phyloP scores from a whole-genome alignment of 2,329 filamentous ascomycete genomes.

The Dactylellina leptospora region DNA sequence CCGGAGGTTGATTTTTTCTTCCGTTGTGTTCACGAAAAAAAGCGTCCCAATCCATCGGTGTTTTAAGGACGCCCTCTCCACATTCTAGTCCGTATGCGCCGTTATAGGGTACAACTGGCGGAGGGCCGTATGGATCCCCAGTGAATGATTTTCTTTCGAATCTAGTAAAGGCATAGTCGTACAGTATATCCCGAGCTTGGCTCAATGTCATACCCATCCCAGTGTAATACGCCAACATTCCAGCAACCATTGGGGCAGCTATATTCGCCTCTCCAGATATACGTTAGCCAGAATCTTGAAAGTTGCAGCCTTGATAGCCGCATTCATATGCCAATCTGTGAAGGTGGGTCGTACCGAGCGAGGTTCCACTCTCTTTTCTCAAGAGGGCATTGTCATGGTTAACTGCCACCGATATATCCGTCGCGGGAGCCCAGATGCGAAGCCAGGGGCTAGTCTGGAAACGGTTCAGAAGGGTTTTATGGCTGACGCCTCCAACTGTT shows the following conservation, averaged over 20 bases:
- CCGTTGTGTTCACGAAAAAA: neutral
- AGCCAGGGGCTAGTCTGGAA: slow-evolving; percentile 1
- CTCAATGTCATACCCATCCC: slow-evolving; percentile 27
- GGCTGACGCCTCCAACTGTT: slow-evolving; percentile 1
- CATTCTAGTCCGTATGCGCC: slow-evolving; percentile 10
- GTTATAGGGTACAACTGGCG: slow-evolving; percentile 16
- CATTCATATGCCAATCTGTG: neutral
- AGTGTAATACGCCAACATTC: slow-evolving; percentile 27
- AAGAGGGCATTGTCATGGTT: too few species aligned
- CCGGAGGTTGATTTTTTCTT: neutral
- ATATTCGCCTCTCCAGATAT: neutral
- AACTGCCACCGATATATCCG: neutral
- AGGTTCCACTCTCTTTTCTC: slow-evolving; percentile 6
- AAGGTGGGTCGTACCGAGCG: slow-evolving; percentile 10
- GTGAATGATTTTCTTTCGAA: neutral
- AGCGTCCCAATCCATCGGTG: slow-evolving; percentile 3
- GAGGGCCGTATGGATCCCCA: neutral
- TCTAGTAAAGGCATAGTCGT: slow-evolving; percentile 24
- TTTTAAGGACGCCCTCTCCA: slow-evolving; percentile 1
- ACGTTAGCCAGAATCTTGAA: neutral
- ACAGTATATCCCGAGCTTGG: slow-evolving; percentile 11
- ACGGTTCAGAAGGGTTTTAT: neutral
- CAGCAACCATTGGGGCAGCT: slow-evolving; percentile 19
- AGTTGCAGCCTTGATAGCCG: too few species aligned
- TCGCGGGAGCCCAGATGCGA: slow-evolving; percentile 19